phyloP scores from a whole-genome alignment of 352 stramenopile genomes.

The Globisporangium barbulae region DNA sequence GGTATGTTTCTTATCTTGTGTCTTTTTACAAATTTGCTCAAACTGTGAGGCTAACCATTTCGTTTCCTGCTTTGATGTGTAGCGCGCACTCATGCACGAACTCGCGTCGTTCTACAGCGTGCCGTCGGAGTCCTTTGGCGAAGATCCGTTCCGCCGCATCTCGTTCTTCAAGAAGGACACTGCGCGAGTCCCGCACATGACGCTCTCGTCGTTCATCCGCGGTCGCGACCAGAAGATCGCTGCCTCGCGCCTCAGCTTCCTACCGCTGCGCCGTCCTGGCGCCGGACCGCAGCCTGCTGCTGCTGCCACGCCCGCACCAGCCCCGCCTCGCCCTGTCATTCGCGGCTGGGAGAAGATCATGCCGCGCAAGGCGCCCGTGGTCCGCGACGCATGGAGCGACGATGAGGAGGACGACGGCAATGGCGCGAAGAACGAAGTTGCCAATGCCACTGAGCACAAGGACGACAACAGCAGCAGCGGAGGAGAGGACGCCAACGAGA shows the following conservation, averaged over 20 bases:
- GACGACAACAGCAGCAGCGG: slow-evolving; percentile 19
- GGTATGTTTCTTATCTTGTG: slow-evolving; percentile 17
- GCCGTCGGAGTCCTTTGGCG: slow-evolving; percentile 70
- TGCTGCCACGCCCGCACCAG: slow-evolving; percentile 15
- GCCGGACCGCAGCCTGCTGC: slow-evolving; percentile 14
- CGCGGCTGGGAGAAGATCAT: slow-evolving; percentile 77
- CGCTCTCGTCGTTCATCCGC: slow-evolving; percentile 53
- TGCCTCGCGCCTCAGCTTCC: slow-evolving; percentile 47
- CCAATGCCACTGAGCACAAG: slow-evolving; percentile 16
- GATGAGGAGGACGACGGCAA: slow-evolving; percentile 36
- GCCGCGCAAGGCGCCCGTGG: slow-evolving; percentile 32
- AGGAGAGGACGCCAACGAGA: slow-evolving; percentile 7
- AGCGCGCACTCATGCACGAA: slow-evolving; percentile 72
- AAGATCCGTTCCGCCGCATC: slow-evolving; percentile 63
- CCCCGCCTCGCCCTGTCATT: slow-evolving; percentile 19
- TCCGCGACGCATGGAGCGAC: slow-evolving; percentile 78
- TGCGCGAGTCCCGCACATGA: slow-evolving; percentile 45
- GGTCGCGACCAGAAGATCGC: slow-evolving; percentile 27
- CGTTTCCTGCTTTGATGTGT: slow-evolving; percentile 9
- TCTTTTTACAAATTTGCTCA: not conserved
- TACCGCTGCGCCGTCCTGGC: slow-evolving; percentile 36
- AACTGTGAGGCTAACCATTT: not conserved
- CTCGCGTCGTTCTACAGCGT: slow-evolving; percentile 64
- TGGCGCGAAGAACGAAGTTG: not conserved
- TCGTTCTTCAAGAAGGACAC: slow-evolving; percentile 74